Conservation (phyloP, 1,284 basidiomycete genomes). For the Termitomyces sp. region DNA sequence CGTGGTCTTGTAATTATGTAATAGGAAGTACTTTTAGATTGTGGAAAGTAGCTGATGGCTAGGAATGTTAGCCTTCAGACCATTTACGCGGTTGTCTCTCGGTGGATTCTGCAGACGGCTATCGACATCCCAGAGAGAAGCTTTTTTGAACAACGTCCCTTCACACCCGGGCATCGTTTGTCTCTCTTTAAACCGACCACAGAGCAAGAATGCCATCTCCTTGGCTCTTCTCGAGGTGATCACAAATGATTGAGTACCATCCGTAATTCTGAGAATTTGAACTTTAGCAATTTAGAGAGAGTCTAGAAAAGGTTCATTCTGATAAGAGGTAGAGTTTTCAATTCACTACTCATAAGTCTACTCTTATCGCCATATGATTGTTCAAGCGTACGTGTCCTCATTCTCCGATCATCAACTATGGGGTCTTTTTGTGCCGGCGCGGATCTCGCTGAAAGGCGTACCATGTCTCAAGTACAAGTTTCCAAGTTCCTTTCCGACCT, state of each 20-base stretch:
- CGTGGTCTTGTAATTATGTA: not conserved
- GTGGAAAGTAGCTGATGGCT: too few relatives aligned
- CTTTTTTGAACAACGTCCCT: slow-evolving; percentile 48
- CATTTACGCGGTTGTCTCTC: not conserved
- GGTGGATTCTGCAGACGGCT: slow-evolving; percentile 14
- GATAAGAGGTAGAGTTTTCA: slow-evolving; percentile 51
- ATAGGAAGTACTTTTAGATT: not conserved
- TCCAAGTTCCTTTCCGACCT: slow-evolving; percentile 77
- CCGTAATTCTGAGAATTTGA: not conserved
- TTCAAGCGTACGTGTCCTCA: slow-evolving; percentile 66
- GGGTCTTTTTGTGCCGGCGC: slow-evolving; percentile 93
- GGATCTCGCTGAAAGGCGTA: slow-evolving; percentile 80
- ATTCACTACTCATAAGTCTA: not conserved
- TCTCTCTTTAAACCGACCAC: slow-evolving; percentile 74
- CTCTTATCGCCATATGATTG: slow-evolving; percentile 2
- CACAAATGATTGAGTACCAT: slow-evolving; percentile 1
- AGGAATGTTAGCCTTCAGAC: not conserved
- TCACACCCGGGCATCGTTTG: slow-evolving; percentile 55
- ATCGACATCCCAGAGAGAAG: slow-evolving; percentile 32
- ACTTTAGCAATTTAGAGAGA: slow-evolving; percentile 64
- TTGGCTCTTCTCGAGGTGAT: slow-evolving; percentile 63
- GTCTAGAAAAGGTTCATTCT: slow-evolving; percentile 62
- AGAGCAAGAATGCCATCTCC: slow-evolving; percentile 88
- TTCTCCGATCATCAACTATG: slow-evolving; percentile 68
- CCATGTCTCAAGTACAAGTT: slow-evolving; percentile 75